These are phyloP conservation scores for Phylloporus sp. DNA, from an alignment of 768 basidiomycete species.

Conservation along the genomic window DNA sequence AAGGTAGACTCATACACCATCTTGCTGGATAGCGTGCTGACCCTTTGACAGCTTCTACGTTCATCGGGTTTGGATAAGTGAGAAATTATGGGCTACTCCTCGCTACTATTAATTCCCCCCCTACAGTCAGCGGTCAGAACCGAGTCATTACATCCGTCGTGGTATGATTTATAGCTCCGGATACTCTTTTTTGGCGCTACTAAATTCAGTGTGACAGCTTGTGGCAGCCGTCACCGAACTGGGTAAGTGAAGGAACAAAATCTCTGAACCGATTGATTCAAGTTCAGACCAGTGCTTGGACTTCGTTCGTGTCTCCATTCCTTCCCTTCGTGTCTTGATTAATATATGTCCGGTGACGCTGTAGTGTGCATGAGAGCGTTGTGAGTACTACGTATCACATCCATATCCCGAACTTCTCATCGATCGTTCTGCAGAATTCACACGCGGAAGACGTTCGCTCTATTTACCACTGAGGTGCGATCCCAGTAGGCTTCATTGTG, in stretches of 20 bases:
- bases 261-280: neutral
- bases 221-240: slow-evolving; percentile 8
- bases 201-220: slow-evolving; percentile 6
- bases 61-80: slow-evolving; percentile 27
- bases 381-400: slow-evolving; percentile 7
- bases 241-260: slow-evolving; percentile 1
- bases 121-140: slow-evolving; percentile 18
- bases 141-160: slow-evolving; percentile 10
- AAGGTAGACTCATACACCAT: slow-evolving; percentile 2
- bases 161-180: slow-evolving; percentile 5
- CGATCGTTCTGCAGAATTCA: slow-evolving; percentile 6
- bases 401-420: no score
- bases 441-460: slow-evolving; percentile 2
- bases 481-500: no score
- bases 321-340: neutral
- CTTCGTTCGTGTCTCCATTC: slow-evolving; percentile 7
- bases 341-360: neutral
- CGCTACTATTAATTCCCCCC: neutral
- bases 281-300: slow-evolving; percentile 10
- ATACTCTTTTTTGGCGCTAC: neutral
- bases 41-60: slow-evolving; percentile 16
- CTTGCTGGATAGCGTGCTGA: neutral
- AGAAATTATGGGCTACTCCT: neutral
- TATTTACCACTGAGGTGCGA: slow-evolving; percentile 7
- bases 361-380: neutral